These are phyloP conservation scores for Phytophthora fragariae DNA, from an alignment of 352 stramenopile genomes.

Conservation along the genomic window DNA sequence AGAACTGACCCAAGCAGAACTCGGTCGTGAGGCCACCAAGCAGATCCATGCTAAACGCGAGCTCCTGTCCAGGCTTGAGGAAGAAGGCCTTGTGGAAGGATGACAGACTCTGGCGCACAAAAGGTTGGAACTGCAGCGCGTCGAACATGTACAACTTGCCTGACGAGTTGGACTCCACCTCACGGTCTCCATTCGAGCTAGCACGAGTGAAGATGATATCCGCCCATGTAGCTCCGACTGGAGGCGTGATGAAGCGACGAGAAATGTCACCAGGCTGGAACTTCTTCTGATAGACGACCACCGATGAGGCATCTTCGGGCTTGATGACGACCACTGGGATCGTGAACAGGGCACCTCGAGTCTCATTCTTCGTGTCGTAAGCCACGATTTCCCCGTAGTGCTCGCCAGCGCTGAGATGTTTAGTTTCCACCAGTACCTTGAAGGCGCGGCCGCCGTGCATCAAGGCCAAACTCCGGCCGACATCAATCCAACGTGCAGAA, in stretches of 20 bases:
- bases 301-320: constrained; percentile 57
- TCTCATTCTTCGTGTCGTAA: constrained; percentile 72
- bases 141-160: constrained; percentile 90
- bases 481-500: constrained; percentile 89
- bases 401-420: constrained; percentile 76
- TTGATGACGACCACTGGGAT: constrained; percentile 93
- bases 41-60: constrained; percentile 79
- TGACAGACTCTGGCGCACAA: constrained; percentile 81
- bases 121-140: constrained; percentile 89
- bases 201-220: constrained; percentile 82
- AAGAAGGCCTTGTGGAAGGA: constrained; percentile 76
- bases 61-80: constrained; percentile 69
- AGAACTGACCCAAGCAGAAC: constrained; percentile 92
- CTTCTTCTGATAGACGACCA: constrained; percentile 53
- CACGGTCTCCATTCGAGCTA: constrained; percentile 39
- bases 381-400: constrained; percentile 90
- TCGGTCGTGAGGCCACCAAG: constrained; percentile 84
- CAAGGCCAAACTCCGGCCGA: constrained; percentile 85
- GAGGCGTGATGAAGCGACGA: constrained; percentile 86
- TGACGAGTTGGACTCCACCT: constrained; percentile 70
- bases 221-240: constrained; percentile 83
- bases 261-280: constrained; percentile 75
- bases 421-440: constrained; percentile 91
- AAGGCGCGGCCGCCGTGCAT: constrained; percentile 89
- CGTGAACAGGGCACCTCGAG: constrained; percentile 82